phyloP scores from a whole-genome alignment of 148 eudicot genomes.

The Fallopia convolvulus region DNA sequence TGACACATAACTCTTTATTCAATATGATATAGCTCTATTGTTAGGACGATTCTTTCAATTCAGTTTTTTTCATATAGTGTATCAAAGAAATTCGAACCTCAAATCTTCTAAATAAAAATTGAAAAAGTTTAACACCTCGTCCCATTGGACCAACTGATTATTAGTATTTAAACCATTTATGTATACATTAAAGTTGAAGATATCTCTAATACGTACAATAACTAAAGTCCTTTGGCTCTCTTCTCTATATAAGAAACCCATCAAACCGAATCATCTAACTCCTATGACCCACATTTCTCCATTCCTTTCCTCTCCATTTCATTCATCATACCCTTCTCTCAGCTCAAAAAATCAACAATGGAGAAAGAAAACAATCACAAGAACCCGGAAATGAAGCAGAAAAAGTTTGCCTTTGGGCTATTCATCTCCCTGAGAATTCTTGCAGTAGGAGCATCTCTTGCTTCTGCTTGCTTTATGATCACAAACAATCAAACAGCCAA shows the following conservation, averaged over 20 bases:
- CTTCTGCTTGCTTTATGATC: conserved; percentile 38
- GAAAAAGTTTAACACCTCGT: too few species aligned
- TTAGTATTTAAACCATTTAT: too few species aligned
- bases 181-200: too few species aligned
- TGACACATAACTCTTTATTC: too few species aligned
- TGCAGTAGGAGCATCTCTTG: conserved; percentile 33
- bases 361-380: conserved; percentile 1
- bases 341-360: background rate
- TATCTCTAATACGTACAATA: too few species aligned
- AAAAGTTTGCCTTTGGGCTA: background rate
- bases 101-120: too few species aligned
- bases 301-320: background rate
- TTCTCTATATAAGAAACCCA: background rate
- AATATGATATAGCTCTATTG: too few species aligned
- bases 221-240: background rate
- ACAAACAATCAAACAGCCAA: conserved; percentile 32
- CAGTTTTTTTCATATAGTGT: too few species aligned
- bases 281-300: background rate
- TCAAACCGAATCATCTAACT: background rate
- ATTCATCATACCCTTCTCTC: background rate
- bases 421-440: conserved; percentile 27
- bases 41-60: too few species aligned
- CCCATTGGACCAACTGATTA: too few species aligned
- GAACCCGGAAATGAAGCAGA: background rate
- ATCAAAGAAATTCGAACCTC: too few species aligned